A percentile compares a stretch with the other conserved stretches of the same genome.
Evolutionary conservation across 441 rosid genomes (phyloP).

Genomic region (Pelargonium cotyledonis): DNA sequence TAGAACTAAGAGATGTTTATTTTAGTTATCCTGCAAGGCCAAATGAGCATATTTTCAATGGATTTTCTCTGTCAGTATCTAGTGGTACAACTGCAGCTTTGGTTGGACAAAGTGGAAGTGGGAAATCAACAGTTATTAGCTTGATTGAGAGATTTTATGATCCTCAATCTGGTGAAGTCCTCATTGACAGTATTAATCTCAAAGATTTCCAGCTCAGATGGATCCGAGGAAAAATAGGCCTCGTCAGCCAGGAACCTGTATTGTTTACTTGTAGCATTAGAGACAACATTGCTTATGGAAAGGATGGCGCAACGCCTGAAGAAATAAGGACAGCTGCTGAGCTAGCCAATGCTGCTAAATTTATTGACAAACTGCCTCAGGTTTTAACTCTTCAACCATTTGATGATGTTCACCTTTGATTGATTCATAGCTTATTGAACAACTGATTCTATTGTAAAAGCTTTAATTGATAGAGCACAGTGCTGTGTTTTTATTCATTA

Average conservation of each 20-base stretch:
- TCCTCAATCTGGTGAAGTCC: constrained; percentile 64
- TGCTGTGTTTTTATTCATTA: too few relatives aligned
- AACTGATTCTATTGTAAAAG: too few relatives aligned
- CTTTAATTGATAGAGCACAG: too few relatives aligned
- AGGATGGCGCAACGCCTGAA: constrained; percentile 43
- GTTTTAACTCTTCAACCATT: constrained; percentile 19
- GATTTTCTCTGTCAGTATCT: constrained; percentile 52
- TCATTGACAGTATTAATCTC: constrained; percentile 49
- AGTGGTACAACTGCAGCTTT: constrained; percentile 59
- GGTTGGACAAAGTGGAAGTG: constrained; percentile 82
- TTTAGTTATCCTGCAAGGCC: constrained; percentile 63
- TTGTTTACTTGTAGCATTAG: constrained; percentile 52
- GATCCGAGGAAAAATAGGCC: constrained; percentile 64
- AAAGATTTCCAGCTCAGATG: constrained; percentile 53
- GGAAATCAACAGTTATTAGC: constrained; percentile 75
- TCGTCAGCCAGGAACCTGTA: constrained; percentile 73
- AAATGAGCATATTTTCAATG: constrained; percentile 55
- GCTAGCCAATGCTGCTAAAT: constrained; percentile 69
- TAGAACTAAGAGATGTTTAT: constrained; percentile 55
- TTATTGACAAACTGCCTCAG: constrained; percentile 65
- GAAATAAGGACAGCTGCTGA: constrained; percentile 59
- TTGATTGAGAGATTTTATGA: constrained; percentile 75
- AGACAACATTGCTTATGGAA: constrained; percentile 74
- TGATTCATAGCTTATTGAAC: neutral
- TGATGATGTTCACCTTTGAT: neutral